Evolutionary conservation across 2,329 filamentous ascomycete species (phyloP).

Genomic region (Annulohypoxylon truncatum): DNA sequence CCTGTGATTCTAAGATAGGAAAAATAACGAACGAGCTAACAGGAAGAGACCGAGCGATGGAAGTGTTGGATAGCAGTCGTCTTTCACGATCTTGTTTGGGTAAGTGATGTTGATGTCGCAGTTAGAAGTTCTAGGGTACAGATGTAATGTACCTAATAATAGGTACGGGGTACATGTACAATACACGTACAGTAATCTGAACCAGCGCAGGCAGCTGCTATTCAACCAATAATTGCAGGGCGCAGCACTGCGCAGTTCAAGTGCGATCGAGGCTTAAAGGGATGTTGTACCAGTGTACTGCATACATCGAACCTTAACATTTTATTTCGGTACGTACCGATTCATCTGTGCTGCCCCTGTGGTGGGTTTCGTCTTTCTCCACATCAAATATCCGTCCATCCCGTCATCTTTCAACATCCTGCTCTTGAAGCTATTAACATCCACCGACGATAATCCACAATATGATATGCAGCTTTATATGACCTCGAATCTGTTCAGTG

Average conservation of each 20-base stretch:
- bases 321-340: constrained; percentile 21
- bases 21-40: constrained; percentile 7
- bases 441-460: constrained; percentile 6
- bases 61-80: not conserved
- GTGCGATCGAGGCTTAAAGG: constrained; percentile 31
- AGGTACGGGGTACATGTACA: constrained; percentile 16
- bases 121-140: not conserved
- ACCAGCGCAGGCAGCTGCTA: constrained; percentile 16
- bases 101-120: constrained; percentile 19
- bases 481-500: not conserved
- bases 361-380: constrained; percentile 1
- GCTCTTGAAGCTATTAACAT: not conserved
- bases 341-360: not conserved
- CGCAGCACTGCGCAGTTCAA: constrained; percentile 4
- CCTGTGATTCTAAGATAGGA: constrained; percentile 2
- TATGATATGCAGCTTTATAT: not conserved
- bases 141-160: constrained; percentile 29
- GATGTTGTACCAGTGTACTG: constrained; percentile 2
- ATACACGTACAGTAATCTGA: constrained; percentile 5
- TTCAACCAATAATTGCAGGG: constrained; percentile 19
- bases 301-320: constrained; percentile 7
- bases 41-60: constrained; percentile 1
- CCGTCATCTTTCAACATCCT: constrained; percentile 8
- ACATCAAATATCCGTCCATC: not conserved
- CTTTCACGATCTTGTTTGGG: constrained; percentile 9